A percentile compares a stretch with the other conserved stretches of the same genome.
Conservation (phyloP, 1,139 yeast genomes). For the Diutina scorzettiae region DNA sequence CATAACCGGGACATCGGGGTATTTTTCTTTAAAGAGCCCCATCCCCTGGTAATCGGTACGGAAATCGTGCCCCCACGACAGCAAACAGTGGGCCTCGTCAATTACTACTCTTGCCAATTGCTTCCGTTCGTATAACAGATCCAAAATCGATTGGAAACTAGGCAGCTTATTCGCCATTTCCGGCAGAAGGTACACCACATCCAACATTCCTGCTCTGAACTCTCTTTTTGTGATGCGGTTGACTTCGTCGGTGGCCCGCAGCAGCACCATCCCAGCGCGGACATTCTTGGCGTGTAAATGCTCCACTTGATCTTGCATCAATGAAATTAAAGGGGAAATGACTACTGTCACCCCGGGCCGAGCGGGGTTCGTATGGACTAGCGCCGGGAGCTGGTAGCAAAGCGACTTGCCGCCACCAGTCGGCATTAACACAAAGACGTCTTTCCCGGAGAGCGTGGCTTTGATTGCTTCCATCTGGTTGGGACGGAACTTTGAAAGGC, state of each 20-base stretch:
- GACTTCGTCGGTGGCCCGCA: conserved; percentile 57
- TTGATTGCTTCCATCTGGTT: conserved; percentile 83
- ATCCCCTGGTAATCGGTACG: conserved; percentile 89
- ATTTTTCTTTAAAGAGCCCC: conserved; percentile 57
- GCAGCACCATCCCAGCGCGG: conserved; percentile 80
- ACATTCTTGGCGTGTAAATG: conserved; percentile 59
- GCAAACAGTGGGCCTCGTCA: conserved; percentile 98
- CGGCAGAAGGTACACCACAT: conserved; percentile 82
- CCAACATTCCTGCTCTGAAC: conserved; percentile 49
- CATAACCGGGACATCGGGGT: conserved; percentile 80
- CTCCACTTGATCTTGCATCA: conserved; percentile 95
- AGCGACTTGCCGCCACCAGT: conserved; percentile 98
- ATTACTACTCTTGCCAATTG: conserved; percentile 78
- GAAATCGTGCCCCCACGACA: conserved; percentile 99
- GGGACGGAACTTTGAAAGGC: conserved; percentile 56
- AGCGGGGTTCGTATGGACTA: conserved; percentile 62
- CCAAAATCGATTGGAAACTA: conserved; percentile 56
- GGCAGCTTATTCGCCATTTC: conserved; percentile 82
- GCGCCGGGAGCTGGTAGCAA: conserved; percentile 92
- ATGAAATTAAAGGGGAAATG: conserved; percentile 84
- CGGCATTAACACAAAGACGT: conserved; percentile 94
- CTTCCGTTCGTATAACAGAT: conserved; percentile 39
- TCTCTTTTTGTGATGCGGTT: neutral
- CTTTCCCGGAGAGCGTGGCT: conserved; percentile 69
- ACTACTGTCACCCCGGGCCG: conserved; percentile 74